A percentile compares a stretch with the other conserved stretches of the same genome.
Conservation (phyloP, 2,329 filamentous ascomycete genomes). For the Chaetoscypha palmicola region DNA sequence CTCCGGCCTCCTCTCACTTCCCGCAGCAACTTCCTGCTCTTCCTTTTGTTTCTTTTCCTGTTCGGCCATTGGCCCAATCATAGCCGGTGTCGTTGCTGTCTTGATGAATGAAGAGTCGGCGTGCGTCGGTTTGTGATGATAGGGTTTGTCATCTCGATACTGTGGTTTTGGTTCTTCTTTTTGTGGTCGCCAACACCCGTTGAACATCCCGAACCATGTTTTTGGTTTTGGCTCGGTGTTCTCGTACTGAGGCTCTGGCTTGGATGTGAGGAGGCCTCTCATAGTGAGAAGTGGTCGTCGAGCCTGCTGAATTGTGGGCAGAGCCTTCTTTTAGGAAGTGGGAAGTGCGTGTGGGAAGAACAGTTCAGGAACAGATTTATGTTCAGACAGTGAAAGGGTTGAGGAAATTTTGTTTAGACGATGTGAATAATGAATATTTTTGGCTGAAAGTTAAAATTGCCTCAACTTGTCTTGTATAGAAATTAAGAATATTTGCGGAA, state of each 20-base stretch:
- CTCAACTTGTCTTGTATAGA: too few relatives aligned
- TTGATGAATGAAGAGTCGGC: constrained; percentile 17
- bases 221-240: background rate
- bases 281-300: too few relatives aligned
- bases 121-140: constrained; percentile 18
- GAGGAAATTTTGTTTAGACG: too few relatives aligned
- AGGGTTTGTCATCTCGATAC: constrained; percentile 13
- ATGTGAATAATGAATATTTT: too few relatives aligned
- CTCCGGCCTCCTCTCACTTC: background rate
- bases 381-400: too few relatives aligned
- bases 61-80: constrained; percentile 10
- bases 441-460: too few relatives aligned
- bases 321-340: too few relatives aligned
- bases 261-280: constrained; percentile 10
- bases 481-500: background rate
- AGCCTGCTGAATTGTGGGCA: too few relatives aligned
- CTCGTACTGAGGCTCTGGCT: constrained; percentile 3
- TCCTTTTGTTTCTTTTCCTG: background rate
- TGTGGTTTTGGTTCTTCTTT: constrained; percentile 4
- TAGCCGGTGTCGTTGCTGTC: constrained; percentile 16
- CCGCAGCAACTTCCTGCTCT: background rate
- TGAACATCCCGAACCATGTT: constrained; percentile 8
- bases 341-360: too few relatives aligned
- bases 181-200: constrained; percentile 7
- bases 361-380: too few relatives aligned